Evolutionary conservation across 2,329 filamentous ascomycete genomes (phyloP), one percentile per base, ranked within the genome.

Genomic region (Cercospora sp.): DNA sequence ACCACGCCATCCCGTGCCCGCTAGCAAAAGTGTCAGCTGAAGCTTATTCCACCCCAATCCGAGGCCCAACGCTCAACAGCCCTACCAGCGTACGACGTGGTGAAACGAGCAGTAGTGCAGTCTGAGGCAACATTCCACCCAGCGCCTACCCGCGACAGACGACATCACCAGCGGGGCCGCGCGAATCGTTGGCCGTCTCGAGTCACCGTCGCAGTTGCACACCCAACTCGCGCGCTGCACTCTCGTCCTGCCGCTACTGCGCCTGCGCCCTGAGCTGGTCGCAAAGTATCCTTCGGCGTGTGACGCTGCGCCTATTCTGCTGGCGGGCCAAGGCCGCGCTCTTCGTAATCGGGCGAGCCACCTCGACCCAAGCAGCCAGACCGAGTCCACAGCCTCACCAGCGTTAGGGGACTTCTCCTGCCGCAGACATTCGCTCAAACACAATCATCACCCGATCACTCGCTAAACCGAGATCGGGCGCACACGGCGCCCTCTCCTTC

Each of bases 401-500:
- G 28, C 23, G 13, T 57, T 31, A 30, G 28, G 53, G 53, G 53
- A 57, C 28, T 18, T 57, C 53, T 57, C 53, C 53, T 57, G 13
- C 53, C 53, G 53, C 53, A 57, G 18, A 57, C 53, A 30, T 18
- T 57, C 53, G 53, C 53, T 57, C 53, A 57, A 16, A 31, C 53
- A 28, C 23, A 16, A n/a, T 7, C 53, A 57, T 57, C 53, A 31
- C 53, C 53, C 53, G 23, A 57, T 30, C 28, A 31, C 53, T 26
- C 26, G 31, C 61, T 28, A 13, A 20, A 36, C 42, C 45, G 55
- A 30, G 30, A 51, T 62, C 33, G 72, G 72, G 72, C 73, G 72
- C 73, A 69, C 55, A 62, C 65, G 65, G 73, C 74, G 73, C 71
- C 73, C 70, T 65, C 64, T 51, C 66, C 69, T 70, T 64, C 48